Evolutionary conservation across 345 rosid genomes (phyloP).

Genomic region (Isatis tinctoria): DNA sequence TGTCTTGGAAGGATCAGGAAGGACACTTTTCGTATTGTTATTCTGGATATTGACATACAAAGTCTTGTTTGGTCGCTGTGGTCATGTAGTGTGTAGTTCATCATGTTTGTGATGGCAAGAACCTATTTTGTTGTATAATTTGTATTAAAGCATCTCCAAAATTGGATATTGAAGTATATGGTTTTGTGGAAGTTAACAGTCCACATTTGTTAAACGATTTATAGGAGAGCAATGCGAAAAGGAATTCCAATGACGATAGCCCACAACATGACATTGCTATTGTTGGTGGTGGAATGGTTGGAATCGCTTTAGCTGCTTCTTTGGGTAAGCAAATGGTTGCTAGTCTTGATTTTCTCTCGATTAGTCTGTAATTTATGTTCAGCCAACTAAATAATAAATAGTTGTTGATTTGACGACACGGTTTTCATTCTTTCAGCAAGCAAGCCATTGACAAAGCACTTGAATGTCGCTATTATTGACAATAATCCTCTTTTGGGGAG

Average conservation of each 20-base stretch:
- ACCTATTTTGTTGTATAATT: background rate
- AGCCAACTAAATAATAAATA: background rate
- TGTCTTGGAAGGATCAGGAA: background rate
- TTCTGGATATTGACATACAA: background rate
- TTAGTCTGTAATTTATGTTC: background rate
- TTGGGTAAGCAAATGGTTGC: conserved; percentile 44
- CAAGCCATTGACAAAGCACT: conserved; percentile 70
- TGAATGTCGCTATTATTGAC: conserved; percentile 80
- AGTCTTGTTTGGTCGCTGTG: background rate
- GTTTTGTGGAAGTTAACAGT: background rate
- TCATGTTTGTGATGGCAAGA: background rate
- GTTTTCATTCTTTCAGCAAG: conserved; percentile 56
- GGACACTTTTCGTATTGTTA: background rate
- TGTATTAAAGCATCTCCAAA: background rate
- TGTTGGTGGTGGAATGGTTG: conserved; percentile 98
- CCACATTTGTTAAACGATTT: background rate
- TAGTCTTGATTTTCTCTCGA: background rate
- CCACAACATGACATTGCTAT: conserved; percentile 76
- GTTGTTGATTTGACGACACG: background rate
- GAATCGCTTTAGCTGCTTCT: conserved; percentile 93
- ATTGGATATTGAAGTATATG: background rate
- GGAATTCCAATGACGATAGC: conserved; percentile 10
- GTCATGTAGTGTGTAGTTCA: background rate
- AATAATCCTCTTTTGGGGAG: conserved; percentile 70
- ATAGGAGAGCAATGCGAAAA: conserved; percentile 38